phyloP scores from a whole-genome alignment of 164 flowering plant genomes.

The Kalanchoe fedtschenkoi region DNA sequence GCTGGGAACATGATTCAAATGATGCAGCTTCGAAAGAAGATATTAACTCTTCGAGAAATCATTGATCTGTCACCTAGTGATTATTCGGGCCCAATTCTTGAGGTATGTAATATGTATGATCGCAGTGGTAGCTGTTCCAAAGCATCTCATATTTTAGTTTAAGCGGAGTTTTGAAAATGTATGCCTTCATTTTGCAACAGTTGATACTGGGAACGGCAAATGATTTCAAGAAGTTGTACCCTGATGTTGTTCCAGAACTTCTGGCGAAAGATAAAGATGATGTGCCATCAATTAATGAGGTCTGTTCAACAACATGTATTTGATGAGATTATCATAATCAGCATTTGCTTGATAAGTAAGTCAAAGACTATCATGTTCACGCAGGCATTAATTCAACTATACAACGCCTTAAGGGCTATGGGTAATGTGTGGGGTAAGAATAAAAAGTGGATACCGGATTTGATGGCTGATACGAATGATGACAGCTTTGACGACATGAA shows the following conservation, averaged over 20 bases:
- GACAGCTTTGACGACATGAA: no score
- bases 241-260: conserved; percentile 24
- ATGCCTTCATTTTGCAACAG: conserved; percentile 18
- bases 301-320: conserved; percentile 9
- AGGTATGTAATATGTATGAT: conserved; percentile 24
- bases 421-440: conserved; percentile 1
- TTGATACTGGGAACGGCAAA: conserved; percentile 36
- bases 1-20: no score
- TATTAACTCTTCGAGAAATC: conserved; percentile 47
- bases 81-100: conserved; percentile 29
- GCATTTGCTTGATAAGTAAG: neutral
- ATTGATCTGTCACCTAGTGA: conserved; percentile 54
- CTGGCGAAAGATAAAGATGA: conserved; percentile 21
- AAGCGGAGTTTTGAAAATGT: neutral
- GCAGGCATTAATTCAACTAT: neutral
- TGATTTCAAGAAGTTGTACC: conserved; percentile 54
- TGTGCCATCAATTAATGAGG: conserved; percentile 38
- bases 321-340: neutral
- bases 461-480: neutral
- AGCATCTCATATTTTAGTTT: neutral
- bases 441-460: neutral
- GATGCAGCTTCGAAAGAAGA: conserved; percentile 41
- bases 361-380: neutral
- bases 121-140: neutral
- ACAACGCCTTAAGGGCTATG: neutral